phyloP scores from a whole-genome alignment of 2,329 filamentous ascomycete genomes.

The Zymoseptoria tritici region DNA sequence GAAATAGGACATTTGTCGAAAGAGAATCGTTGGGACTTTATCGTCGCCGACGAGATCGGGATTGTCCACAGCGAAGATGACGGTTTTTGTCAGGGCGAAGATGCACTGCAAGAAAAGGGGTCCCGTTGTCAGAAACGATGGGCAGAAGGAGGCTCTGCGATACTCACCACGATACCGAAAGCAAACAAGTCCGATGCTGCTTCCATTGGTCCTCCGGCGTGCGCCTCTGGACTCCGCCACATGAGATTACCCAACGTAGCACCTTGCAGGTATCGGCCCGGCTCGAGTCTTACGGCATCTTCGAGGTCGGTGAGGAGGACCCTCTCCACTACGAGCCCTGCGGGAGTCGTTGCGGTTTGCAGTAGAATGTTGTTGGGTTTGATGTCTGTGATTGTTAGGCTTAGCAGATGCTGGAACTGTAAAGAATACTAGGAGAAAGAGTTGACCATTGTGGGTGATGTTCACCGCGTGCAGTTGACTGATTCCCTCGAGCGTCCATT shows the following conservation, averaged over 20 bases:
- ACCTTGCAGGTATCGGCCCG: conserved; percentile 22
- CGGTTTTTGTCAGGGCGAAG: neutral
- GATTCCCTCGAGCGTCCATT: neutral
- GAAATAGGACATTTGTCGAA: conserved; percentile 29
- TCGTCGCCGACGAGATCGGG: conserved; percentile 31
- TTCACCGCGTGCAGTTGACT: neutral
- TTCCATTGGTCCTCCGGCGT: conserved; percentile 23
- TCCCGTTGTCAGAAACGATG: neutral
- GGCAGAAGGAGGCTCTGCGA: neutral
- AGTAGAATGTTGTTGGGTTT: conserved; percentile 29
- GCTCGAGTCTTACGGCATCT: conserved; percentile 32
- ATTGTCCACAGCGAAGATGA: conserved; percentile 18
- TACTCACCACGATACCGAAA: conserved; percentile 21
- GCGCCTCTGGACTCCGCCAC: conserved; percentile 29
- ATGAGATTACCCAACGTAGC: conserved; percentile 28
- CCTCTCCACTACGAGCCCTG: conserved; percentile 11
- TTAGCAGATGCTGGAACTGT: neutral
- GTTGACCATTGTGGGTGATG: neutral
- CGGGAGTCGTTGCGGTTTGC: conserved; percentile 8
- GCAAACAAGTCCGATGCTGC: conserved; percentile 28
- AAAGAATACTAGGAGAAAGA: neutral
- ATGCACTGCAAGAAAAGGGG: neutral
- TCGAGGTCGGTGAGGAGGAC: conserved; percentile 28
- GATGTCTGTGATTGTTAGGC: conserved; percentile 14
- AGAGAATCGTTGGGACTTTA: conserved; percentile 32